Percentiles rank a stretch among this genome's conserved stretches.
These are phyloP conservation scores for Epicoccum nigrum DNA, from an alignment of 2,329 filamentous ascomycete species.

Conservation along the genomic window DNA sequence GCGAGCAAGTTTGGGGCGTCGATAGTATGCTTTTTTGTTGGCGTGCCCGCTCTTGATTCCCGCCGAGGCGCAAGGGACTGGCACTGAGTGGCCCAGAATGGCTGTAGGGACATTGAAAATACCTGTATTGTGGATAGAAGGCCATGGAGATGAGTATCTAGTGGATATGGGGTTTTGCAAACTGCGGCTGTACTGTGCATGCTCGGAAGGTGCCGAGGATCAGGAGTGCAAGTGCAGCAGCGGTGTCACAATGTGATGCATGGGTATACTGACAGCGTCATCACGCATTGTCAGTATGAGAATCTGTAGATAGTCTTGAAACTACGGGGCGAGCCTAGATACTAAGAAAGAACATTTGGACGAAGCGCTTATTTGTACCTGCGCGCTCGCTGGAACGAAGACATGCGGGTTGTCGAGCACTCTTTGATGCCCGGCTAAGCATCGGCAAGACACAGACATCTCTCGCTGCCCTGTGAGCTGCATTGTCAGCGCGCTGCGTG, in stretches of 20 bases:
- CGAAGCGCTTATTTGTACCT: neutral
- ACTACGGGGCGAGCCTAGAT: no score
- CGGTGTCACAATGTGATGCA: neutral
- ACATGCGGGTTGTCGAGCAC: no score
- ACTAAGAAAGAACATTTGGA: neutral
- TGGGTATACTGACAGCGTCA: neutral
- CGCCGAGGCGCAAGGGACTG: neutral
- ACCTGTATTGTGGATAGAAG: neutral
- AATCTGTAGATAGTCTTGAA: no score
- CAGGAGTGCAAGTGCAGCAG: no score
- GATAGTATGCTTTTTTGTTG: conserved; percentile 1
- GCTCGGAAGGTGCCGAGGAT: neutral
- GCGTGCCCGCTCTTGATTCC: neutral
- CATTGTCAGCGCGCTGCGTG: conserved; percentile 3
- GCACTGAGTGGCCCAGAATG: neutral
- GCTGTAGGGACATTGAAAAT: neutral
- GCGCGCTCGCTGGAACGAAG: neutral
- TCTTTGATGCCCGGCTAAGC: neutral
- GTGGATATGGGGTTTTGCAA: conserved; percentile 1
- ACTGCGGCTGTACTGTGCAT: neutral
- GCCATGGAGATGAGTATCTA: no score
- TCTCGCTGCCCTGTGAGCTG: neutral
- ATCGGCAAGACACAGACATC: conserved; percentile 7
- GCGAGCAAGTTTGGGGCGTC: neutral
- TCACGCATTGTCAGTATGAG: neutral